Evolutionary conservation across 768 basidiomycete genomes (phyloP).

Genomic region (Grammothele lineata): DNA sequence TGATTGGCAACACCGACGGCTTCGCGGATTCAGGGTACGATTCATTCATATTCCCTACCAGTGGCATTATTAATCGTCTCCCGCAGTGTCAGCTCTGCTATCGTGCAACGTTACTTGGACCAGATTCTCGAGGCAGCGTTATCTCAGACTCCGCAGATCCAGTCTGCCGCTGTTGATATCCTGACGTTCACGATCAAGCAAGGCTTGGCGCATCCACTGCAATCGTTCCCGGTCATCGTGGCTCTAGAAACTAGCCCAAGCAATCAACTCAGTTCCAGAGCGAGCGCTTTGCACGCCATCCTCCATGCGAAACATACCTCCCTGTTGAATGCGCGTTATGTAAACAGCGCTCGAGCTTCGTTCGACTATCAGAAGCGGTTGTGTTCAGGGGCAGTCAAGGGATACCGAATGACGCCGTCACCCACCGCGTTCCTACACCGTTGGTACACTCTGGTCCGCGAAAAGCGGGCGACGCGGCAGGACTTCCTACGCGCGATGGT

Average conservation of each 20-base stretch:
- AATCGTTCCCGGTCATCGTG: conserved; percentile 90
- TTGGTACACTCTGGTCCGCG: conserved; percentile 90
- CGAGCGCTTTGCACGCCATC: conserved; percentile 73
- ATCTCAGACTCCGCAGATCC: conserved; percentile 64
- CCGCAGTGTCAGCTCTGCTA: conserved; percentile 83
- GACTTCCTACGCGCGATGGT: conserved; percentile 85
- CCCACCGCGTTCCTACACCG: conserved; percentile 76
- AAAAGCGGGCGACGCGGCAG: conserved; percentile 81
- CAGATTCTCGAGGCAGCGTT: conserved; percentile 80
- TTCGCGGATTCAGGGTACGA: conserved; percentile 94
- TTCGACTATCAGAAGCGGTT: conserved; percentile 79
- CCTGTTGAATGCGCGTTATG: conserved; percentile 81
- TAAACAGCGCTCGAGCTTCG: conserved; percentile 73
- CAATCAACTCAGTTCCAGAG: conserved; percentile 59
- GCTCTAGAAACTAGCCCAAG: conserved; percentile 87
- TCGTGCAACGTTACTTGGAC: conserved; percentile 88
- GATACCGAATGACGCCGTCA: conserved; percentile 61
- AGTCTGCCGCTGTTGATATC: conserved; percentile 84
- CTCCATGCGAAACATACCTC: conserved; percentile 88
- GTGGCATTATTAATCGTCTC: neutral
- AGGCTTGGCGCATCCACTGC: conserved; percentile 91
- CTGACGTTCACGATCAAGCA: conserved; percentile 91
- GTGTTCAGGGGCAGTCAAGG: conserved; percentile 44
- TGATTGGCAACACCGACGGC: conserved; percentile 92
- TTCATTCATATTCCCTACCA: neutral